phyloP scores from a whole-genome alignment of 2,329 filamentous ascomycete species.

The Fusarium xylarioides region DNA sequence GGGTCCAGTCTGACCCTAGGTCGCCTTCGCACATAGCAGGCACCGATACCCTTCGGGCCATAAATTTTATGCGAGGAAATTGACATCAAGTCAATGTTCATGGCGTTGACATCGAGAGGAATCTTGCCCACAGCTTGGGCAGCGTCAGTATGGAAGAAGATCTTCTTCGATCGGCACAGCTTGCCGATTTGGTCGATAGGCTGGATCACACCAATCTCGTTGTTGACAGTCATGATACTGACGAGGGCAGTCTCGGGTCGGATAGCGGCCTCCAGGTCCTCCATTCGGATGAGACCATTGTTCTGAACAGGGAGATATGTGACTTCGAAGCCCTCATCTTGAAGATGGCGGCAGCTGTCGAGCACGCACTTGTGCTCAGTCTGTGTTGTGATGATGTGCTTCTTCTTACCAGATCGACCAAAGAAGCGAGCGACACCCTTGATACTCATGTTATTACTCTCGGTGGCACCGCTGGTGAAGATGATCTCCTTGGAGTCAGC shows the following conservation, averaged over 20 bases:
- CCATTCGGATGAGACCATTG: conserved; percentile 86
- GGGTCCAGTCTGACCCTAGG: conserved; percentile 94
- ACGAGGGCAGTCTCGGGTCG: conserved; percentile 90
- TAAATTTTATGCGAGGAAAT: conserved; percentile 99
- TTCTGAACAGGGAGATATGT: conserved; percentile 94
- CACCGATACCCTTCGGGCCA: conserved; percentile 95
- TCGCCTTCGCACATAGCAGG: conserved; percentile 92
- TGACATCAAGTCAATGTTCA: conserved; percentile 99
- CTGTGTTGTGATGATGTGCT: conserved; percentile 96
- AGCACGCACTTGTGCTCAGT: conserved; percentile 99
- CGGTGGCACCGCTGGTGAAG: conserved; percentile 96
- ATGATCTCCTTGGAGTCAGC: conserved; percentile 98
- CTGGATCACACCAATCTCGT: conserved; percentile 99
- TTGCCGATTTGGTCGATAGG: conserved; percentile 92
- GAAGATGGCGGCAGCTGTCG: conserved; percentile 94
- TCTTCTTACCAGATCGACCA: conserved; percentile 92
- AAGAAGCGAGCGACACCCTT: conserved; percentile 98
- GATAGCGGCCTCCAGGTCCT: conserved; percentile 87
- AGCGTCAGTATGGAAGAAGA: conserved; percentile 98
- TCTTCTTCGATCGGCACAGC: conserved; percentile 88
- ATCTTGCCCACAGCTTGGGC: conserved; percentile 99
- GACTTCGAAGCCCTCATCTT: conserved; percentile 95
- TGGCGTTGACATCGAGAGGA: conserved; percentile 92
- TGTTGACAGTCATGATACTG: conserved; percentile 99
- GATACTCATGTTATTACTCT: conserved; percentile 99